phyloP scores from a whole-genome alignment of 805 yeast species.

The Pichia sporocuriosa region DNA sequence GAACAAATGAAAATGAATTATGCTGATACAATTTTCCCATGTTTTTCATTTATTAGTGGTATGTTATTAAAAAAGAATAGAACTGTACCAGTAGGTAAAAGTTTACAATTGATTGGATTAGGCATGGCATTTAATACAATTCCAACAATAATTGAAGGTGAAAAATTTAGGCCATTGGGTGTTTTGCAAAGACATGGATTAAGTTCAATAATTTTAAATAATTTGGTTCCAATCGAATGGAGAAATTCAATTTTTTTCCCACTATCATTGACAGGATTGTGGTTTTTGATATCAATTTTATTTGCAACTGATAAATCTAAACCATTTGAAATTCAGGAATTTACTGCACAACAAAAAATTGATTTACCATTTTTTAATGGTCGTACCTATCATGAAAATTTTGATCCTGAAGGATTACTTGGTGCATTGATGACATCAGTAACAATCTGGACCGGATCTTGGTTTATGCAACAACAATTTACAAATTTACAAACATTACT shows the following conservation, averaged over 20 bases:
- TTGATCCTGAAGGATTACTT: constrained; percentile 34
- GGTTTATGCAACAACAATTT: constrained; percentile 21
- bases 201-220: constrained; percentile 14
- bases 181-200: constrained; percentile 20
- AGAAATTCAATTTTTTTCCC: constrained; percentile 7
- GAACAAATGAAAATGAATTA: constrained; percentile 15
- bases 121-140: constrained; percentile 16
- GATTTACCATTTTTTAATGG: constrained; percentile 21
- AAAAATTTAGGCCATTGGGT: constrained; percentile 16
- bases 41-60: constrained; percentile 18
- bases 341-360: constrained; percentile 28
- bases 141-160: constrained; percentile 11
- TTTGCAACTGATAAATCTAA: constrained; percentile 18
- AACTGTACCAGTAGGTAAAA: constrained; percentile 11
- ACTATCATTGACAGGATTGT: constrained; percentile 18
- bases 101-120: constrained; percentile 15
- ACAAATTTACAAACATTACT: constrained; percentile 18
- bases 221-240: neutral
- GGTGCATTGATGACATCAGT: constrained; percentile 30
- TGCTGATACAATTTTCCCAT: constrained; percentile 21
- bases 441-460: constrained; percentile 31
- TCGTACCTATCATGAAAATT: constrained; percentile 20
- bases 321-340: constrained; percentile 24
- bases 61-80: constrained; percentile 5
- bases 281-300: constrained; percentile 23